Evolutionary conservation across 495 filamentous ascomycete genomes (phyloP).

Genomic region (Jackrogersella multiformis): DNA sequence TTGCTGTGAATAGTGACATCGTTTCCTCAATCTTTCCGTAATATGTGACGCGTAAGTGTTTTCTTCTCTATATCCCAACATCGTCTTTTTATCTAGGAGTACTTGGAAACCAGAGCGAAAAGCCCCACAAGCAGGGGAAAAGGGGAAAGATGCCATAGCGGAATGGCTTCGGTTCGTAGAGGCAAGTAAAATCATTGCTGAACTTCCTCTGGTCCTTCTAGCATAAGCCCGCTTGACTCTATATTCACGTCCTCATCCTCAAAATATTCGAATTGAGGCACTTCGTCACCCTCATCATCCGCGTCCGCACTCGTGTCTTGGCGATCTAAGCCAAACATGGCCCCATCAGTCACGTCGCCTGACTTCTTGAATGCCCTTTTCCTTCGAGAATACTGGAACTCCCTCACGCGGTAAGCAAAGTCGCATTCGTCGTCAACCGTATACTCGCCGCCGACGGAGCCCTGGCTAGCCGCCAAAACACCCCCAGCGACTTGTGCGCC

Average conservation of each 20-base stretch:
- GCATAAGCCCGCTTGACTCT: background rate
- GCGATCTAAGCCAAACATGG: background rate
- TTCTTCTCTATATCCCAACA: too few relatives aligned
- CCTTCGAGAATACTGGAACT: constrained; percentile 4
- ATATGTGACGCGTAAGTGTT: too few relatives aligned
- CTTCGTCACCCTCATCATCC: background rate
- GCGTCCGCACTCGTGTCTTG: background rate
- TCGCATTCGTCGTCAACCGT: constrained; percentile 1
- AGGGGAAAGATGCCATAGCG: too few relatives aligned
- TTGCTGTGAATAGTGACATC: too few relatives aligned
- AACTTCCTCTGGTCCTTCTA: background rate
- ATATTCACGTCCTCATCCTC: constrained; percentile 7
- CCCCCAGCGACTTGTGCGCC: background rate
- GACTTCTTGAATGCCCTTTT: constrained; percentile 7
- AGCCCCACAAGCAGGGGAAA: too few relatives aligned
- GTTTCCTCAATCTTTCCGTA: too few relatives aligned
- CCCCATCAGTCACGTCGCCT: constrained; percentile 1
- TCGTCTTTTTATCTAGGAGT: too few relatives aligned
- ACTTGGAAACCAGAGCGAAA: too few relatives aligned
- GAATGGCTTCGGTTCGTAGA: background rate
- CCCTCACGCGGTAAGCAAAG: constrained; percentile 9
- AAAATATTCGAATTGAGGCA: constrained; percentile 3
- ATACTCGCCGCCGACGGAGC: background rate
- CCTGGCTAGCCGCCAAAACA: background rate
- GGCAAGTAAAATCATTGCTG: background rate